Evolutionary conservation across 2,329 filamentous ascomycete species (phyloP).

Genomic region (Fusarium praegraminearum): DNA sequence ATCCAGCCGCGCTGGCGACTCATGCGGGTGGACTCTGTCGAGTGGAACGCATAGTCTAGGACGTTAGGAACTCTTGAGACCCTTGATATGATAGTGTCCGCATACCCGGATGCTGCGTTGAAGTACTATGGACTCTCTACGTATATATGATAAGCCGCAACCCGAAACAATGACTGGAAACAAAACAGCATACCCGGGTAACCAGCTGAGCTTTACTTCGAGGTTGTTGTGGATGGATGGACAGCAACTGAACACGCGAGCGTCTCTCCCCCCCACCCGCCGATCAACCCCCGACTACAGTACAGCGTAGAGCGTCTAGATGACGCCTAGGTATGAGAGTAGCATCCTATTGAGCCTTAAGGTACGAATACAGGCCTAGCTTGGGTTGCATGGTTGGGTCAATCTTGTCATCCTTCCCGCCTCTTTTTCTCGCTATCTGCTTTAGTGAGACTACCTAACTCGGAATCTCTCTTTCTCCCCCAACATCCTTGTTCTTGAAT

Average conservation of each 20-base stretch:
- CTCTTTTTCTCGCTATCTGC: slow-evolving; percentile 29
- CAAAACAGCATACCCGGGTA: not conserved
- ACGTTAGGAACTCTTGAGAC: slow-evolving; percentile 13
- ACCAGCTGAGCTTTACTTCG: slow-evolving; percentile 32
- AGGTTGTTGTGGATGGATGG: slow-evolving; percentile 30
- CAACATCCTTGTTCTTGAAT: slow-evolving; percentile 12
- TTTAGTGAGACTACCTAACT: slow-evolving; percentile 16
- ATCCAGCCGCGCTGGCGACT: slow-evolving; percentile 22
- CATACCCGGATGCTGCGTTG: slow-evolving; percentile 7
- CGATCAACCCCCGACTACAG: slow-evolving; percentile 38
- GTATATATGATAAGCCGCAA: slow-evolving; percentile 6
- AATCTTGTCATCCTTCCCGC: slow-evolving; percentile 20
- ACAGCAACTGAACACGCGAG: slow-evolving; percentile 40
- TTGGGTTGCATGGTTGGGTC: slow-evolving; percentile 25
- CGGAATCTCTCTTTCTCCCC: slow-evolving; percentile 10
- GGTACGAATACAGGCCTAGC: slow-evolving; percentile 35
- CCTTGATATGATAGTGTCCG: slow-evolving; percentile 9
- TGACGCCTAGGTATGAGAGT: slow-evolving; percentile 38
- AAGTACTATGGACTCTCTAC: not conserved
- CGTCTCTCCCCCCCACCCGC: slow-evolving; percentile 31
- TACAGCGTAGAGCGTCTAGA: slow-evolving; percentile 29
- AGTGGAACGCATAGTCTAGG: slow-evolving; percentile 31
- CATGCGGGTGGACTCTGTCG: slow-evolving; percentile 31
- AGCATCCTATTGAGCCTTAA: slow-evolving; percentile 38
- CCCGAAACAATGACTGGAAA: not conserved